Evolutionary conservation across 768 basidiomycete genomes (phyloP).

Genomic region (Lactifluus volemus): DNA sequence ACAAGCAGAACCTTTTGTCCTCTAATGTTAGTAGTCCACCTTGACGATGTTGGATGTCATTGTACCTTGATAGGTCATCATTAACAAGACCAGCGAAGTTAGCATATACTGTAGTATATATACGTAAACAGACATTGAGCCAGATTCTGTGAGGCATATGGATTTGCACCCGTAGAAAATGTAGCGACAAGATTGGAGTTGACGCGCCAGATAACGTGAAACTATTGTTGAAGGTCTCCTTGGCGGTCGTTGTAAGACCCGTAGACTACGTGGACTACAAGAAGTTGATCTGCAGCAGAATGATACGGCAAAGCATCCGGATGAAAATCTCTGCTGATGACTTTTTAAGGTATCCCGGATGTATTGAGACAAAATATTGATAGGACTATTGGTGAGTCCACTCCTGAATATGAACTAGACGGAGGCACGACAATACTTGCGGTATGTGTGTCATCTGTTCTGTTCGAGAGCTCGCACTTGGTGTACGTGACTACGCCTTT

Average conservation of each 20-base stretch:
- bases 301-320: no score
- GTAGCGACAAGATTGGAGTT: no score
- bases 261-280: background rate
- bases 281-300: background rate
- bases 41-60: no score
- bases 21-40: no score
- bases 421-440: background rate
- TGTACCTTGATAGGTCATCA: background rate
- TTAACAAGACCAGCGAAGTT: background rate
- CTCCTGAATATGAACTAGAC: background rate
- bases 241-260: background rate
- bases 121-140: no score
- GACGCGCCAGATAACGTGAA: no score
- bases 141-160: no score
- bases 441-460: background rate
- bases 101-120: no score
- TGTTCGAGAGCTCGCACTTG: background rate
- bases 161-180: no score
- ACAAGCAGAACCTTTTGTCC: no score
- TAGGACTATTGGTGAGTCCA: background rate
- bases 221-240: background rate
- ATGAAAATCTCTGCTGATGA: background rate
- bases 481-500: background rate
- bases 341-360: background rate
- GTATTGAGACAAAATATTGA: background rate